These are phyloP conservation scores for Metschnikowia rubicola DNA, from an alignment of 805 yeast genomes.

Conservation along the genomic window DNA sequence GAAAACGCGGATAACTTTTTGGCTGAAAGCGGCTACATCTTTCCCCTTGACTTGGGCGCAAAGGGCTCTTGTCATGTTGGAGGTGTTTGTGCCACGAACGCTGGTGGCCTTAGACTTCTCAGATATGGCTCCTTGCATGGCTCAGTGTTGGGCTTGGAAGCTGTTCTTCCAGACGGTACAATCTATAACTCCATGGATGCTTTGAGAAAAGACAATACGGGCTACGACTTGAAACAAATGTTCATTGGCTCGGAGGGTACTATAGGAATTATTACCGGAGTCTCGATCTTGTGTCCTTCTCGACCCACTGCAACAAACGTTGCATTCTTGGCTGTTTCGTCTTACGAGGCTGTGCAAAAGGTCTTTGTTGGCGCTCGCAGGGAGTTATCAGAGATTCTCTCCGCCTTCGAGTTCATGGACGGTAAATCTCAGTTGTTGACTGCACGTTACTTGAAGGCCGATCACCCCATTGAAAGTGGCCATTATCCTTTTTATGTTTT, in stretches of 20 bases:
- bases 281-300: slow-evolving; percentile 84
- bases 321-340: slow-evolving; percentile 78
- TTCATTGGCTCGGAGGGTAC: slow-evolving; percentile 96
- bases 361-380: slow-evolving; percentile 74
- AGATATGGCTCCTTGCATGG: slow-evolving; percentile 94
- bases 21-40: slow-evolving; percentile 80
- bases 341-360: slow-evolving; percentile 79
- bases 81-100: slow-evolving; percentile 92
- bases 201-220: slow-evolving; percentile 91
- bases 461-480: slow-evolving; percentile 74
- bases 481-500: slow-evolving; percentile 85
- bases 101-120: slow-evolving; percentile 87
- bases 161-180: slow-evolving; percentile 87
- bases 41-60: slow-evolving; percentile 93
- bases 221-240: slow-evolving; percentile 87
- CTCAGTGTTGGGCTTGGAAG: slow-evolving; percentile 85
- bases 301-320: slow-evolving; percentile 84
- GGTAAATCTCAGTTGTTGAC: slow-evolving; percentile 61
- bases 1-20: slow-evolving; percentile 79
- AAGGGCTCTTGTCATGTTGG: slow-evolving; percentile 96
- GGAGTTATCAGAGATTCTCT: slow-evolving; percentile 79
- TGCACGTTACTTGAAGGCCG: slow-evolving; percentile 51
- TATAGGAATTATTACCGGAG: slow-evolving; percentile 84
- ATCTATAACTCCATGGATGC: slow-evolving; percentile 76
- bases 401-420: slow-evolving; percentile 96